Conservation (phyloP, 306 rosid species). For the Vachellia pachyceras region DNA sequence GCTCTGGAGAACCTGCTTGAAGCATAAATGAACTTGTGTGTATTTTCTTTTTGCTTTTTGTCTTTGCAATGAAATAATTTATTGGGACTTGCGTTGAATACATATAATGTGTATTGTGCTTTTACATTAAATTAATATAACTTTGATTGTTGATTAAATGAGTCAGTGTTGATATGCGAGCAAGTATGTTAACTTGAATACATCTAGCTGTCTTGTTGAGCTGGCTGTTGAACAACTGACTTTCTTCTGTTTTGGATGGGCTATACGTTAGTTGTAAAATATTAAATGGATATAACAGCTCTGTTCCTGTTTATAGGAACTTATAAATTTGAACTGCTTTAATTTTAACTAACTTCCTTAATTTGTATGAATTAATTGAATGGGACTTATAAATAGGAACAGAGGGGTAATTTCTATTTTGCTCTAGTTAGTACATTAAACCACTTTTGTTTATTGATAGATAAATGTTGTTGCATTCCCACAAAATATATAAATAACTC, state of each 20-base stretch:
- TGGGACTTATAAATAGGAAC: neutral
- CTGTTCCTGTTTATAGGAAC: neutral
- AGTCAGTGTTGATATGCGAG: neutral
- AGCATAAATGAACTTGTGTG: neutral
- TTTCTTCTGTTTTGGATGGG: neutral
- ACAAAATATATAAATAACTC: neutral
- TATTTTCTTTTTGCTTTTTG: neutral
- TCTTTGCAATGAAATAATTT: neutral
- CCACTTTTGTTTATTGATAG: neutral
- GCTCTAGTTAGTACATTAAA: neutral
- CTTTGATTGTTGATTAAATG: neutral
- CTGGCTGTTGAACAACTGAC: neutral
- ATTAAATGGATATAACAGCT: neutral
- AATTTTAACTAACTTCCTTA: neutral
- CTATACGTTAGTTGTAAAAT: neutral
- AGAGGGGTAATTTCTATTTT: neutral
- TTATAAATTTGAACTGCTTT: neutral
- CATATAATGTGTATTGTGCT: no score
- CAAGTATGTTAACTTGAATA: neutral
- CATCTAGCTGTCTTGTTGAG: neutral
- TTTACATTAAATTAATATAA: neutral
- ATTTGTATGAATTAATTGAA: neutral
- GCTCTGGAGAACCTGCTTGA: neutral
- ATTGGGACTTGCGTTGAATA: neutral
- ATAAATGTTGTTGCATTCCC: constrained; percentile 2